Evolutionary conservation across 306 rosid species (phyloP).

Genomic region (Boehmeria nivea): DNA sequence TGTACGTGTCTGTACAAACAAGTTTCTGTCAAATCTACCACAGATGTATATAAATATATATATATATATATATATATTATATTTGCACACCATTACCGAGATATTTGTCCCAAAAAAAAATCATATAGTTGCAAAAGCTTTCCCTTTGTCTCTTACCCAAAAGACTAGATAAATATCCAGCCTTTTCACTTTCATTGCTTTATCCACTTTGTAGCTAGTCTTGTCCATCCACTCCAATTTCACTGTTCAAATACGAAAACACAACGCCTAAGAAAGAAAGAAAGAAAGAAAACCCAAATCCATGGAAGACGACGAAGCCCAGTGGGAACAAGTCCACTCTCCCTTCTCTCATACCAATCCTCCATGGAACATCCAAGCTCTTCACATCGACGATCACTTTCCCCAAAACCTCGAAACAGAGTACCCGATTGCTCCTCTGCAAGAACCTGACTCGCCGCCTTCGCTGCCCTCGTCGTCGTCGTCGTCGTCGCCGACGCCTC

Average conservation of each 20-base stretch:
- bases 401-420: conserved; percentile 1
- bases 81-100: no score
- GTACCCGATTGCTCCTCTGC: background rate
- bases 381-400: background rate
- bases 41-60: no score
- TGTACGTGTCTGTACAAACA: no score
- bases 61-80: no score
- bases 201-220: background rate
- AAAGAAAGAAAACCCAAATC: background rate
- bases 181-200: background rate
- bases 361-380: background rate
- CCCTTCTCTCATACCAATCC: background rate
- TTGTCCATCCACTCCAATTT: background rate
- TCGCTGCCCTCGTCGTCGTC: conserved; percentile 3
- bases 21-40: no score
- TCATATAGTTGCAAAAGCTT: no score
- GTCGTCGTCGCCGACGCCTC: conserved; percentile 2
- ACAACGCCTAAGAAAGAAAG: background rate
- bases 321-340: conserved; percentile 4
- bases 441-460: conserved; percentile 15
- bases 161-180: conserved; percentile 1
- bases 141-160: no score
- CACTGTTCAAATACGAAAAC: background rate
- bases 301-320: background rate
- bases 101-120: no score